These are phyloP conservation scores for Neopestalotiopsis sp. DNA, from an alignment of 2,329 filamentous ascomycete genomes.

Conservation along the genomic window DNA sequence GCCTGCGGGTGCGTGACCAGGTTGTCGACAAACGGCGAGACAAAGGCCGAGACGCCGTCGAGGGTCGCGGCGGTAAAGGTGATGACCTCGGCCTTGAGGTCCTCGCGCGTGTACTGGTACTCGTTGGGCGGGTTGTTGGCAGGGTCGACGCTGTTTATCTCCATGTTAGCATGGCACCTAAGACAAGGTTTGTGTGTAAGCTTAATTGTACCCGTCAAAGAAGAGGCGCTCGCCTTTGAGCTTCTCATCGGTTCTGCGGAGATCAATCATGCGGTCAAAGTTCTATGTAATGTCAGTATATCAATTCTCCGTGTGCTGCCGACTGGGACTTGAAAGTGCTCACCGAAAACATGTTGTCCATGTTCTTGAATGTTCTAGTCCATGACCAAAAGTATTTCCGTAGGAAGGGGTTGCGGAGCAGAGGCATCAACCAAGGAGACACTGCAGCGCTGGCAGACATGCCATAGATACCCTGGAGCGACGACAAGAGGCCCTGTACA, in stretches of 20 bases:
- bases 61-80: background rate
- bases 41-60: background rate
- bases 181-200: background rate
- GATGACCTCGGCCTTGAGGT: background rate
- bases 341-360: slow-evolving; percentile 1
- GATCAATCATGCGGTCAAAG: slow-evolving; percentile 1
- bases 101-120: background rate
- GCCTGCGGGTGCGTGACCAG: slow-evolving; percentile 7
- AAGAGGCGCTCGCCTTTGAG: slow-evolving; percentile 2
- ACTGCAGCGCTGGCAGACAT: background rate
- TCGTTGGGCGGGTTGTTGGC: background rate
- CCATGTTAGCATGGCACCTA: background rate
- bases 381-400: slow-evolving; percentile 3
- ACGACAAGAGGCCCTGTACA: background rate
- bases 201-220: background rate
- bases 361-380: background rate
- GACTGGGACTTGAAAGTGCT: background rate
- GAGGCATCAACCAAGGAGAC: slow-evolving; percentile 1
- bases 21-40: slow-evolving; percentile 4
- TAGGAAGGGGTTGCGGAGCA: background rate
- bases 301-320: background rate
- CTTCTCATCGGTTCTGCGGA: background rate
- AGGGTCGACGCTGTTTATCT: background rate
- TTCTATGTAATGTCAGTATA: background rate
- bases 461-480: background rate